Evolutionary conservation across 257 asterid genomes (phyloP).

Genomic region (Apocynum venetum): DNA sequence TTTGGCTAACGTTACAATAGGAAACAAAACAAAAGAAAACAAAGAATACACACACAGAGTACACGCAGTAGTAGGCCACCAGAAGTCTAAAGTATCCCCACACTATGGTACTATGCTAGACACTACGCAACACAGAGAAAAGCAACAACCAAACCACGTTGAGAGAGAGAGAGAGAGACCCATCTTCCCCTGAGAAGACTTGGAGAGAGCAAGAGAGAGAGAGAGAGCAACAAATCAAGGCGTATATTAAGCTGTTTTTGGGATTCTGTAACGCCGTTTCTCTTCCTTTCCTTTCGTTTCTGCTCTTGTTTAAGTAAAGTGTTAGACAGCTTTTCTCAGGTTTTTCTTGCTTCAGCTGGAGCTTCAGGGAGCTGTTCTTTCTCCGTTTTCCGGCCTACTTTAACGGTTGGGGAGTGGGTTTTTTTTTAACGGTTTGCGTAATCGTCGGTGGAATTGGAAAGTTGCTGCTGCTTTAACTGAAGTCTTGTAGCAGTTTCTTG

Average conservation of each 20-base stretch:
- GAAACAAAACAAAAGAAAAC: background rate
- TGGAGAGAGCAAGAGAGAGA: conserved; percentile 1
- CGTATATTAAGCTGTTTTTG: conserved; percentile 50
- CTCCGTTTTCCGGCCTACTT: conserved; percentile 5
- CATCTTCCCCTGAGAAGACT: background rate
- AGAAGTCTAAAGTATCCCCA: background rate
- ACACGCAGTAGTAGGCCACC: conserved; percentile 13
- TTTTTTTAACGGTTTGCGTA: conserved; percentile 9
- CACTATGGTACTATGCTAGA: conserved; percentile 5
- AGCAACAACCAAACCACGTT: conserved; percentile 53
- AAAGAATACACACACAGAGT: conserved; percentile 8
- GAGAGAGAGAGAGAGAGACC: background rate
- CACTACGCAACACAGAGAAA: conserved; percentile 35
- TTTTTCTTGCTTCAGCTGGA: conserved; percentile 1
- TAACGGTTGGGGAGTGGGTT: conserved; percentile 5
- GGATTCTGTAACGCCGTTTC: conserved; percentile 35
- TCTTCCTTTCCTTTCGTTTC: conserved; percentile 13
- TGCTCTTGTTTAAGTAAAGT: background rate
- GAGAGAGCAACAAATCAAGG: conserved; percentile 48
- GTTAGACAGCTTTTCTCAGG: conserved; percentile 1
- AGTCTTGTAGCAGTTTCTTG: conserved; percentile 12
- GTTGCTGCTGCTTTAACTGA: conserved; percentile 11
- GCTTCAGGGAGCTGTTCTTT: background rate
- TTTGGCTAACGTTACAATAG: background rate
- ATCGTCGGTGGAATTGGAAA: conserved; percentile 19